Conservation (phyloP, 2,329 filamentous ascomycete genomes). For the Calonectria multiphialidica region DNA sequence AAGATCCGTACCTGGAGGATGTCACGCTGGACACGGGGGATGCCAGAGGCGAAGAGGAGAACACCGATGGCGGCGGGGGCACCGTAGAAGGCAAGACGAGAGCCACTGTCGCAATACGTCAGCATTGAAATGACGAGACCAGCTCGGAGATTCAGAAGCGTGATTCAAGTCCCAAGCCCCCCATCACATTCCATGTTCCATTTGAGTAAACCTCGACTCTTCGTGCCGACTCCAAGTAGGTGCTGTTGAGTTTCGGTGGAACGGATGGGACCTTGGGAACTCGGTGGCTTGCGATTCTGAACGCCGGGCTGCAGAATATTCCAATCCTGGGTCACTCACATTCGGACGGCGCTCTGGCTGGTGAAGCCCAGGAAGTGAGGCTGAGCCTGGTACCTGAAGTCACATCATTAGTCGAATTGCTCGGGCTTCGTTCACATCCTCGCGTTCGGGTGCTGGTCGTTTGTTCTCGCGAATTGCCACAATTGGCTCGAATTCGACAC, state of each 20-base stretch:
- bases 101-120: slow-evolving; percentile 54
- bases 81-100: slow-evolving; percentile 67
- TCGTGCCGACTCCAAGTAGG: background rate
- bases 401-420: slow-evolving; percentile 43
- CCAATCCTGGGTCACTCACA: slow-evolving; percentile 59
- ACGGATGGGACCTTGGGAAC: slow-evolving; percentile 32
- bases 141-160: background rate
- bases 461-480: background rate
- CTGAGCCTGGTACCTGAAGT: slow-evolving; percentile 69
- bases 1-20: slow-evolving; percentile 64
- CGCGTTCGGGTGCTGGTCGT: background rate
- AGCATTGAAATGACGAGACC: slow-evolving; percentile 18
- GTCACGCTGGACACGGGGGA: slow-evolving; percentile 71
- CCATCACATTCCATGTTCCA: background rate
- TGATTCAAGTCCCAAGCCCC: background rate
- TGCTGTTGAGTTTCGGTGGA: slow-evolving; percentile 29
- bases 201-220: background rate
- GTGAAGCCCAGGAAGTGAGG: slow-evolving; percentile 68
- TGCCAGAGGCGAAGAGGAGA: slow-evolving; percentile 72
- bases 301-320: background rate
- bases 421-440: slow-evolving; percentile 10
- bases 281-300: slow-evolving; percentile 25
- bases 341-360: slow-evolving; percentile 56
- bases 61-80: slow-evolving; percentile 68
- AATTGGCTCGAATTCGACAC: slow-evolving; percentile 11